phyloP scores from a whole-genome alignment of 768 basidiomycete species.

The Rhizopogon sp. region DNA sequence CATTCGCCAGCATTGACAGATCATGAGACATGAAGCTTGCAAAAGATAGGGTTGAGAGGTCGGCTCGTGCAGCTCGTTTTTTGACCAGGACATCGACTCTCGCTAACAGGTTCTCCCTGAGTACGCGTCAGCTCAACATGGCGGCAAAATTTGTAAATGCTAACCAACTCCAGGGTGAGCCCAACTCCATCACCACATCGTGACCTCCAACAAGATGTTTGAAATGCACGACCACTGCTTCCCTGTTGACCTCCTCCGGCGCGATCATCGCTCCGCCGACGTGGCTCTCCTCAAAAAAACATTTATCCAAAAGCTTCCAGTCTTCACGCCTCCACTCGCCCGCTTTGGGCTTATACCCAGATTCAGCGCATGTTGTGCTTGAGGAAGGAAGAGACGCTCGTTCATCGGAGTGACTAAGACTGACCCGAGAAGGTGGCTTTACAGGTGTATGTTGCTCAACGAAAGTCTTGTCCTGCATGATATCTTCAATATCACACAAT shows the following conservation, averaged over 20 bases:
- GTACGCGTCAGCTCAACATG: not conserved
- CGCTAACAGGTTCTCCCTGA: constrained; percentile 18
- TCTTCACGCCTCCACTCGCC: constrained; percentile 66
- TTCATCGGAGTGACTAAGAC: not conserved
- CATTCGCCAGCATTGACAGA: not conserved
- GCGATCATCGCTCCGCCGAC: constrained; percentile 33
- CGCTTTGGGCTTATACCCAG: not conserved
- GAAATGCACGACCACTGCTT: constrained; percentile 60
- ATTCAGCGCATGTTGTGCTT: not conserved
- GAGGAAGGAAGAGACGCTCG: not conserved
- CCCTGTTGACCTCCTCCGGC: constrained; percentile 44
- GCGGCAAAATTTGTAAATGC: constrained; percentile 10
- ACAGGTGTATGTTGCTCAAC: constrained; percentile 19
- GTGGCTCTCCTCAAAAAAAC: constrained; percentile 69
- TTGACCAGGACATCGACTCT: constrained; percentile 27
- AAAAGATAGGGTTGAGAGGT: not conserved
- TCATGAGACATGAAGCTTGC: not conserved
- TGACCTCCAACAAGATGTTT: constrained; percentile 43
- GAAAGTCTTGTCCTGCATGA: constrained; percentile 11
- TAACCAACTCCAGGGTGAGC: constrained; percentile 55
- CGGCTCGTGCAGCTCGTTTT: constrained; percentile 17
- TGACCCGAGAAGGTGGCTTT: constrained; percentile 3
- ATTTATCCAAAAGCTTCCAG: constrained; percentile 77
- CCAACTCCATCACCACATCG: constrained; percentile 32
- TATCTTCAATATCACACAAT: constrained; percentile 27